These are phyloP conservation scores for Coprinopsis strossmayeri DNA, from an alignment of 768 basidiomycete genomes.

Conservation along the genomic window DNA sequence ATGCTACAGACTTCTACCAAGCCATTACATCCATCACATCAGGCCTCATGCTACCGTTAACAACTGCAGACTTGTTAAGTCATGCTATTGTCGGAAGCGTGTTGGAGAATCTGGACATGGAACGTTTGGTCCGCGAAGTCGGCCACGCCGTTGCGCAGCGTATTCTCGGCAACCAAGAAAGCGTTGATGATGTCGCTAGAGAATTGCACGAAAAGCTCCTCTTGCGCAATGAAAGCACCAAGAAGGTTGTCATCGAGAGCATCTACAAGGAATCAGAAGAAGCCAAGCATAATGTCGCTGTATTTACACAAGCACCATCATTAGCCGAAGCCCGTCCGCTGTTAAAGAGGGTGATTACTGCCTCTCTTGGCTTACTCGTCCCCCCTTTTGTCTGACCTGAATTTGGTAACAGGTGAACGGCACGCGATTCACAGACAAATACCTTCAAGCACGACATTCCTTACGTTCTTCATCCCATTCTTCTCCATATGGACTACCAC, in stretches of 20 bases:
- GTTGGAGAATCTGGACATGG: conserved; percentile 97
- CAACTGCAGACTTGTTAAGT: conserved; percentile 89
- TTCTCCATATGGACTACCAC: conserved; percentile 34
- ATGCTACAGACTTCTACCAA: conserved; percentile 91
- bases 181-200: conserved; percentile 92
- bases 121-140: conserved; percentile 90
- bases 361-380: conserved; percentile 4
- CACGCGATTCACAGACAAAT: conserved; percentile 97
- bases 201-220: conserved; percentile 90
- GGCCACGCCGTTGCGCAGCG: conserved; percentile 90
- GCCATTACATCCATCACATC: conserved; percentile 91
- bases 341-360: conserved; percentile 62
- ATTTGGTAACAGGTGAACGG: conserved; percentile 63
- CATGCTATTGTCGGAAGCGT: conserved; percentile 97
- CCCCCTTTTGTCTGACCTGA: background rate
- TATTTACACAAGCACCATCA: conserved; percentile 70
- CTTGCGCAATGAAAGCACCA: conserved; percentile 92
- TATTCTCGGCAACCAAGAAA: conserved; percentile 89
- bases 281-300: conserved; percentile 81
- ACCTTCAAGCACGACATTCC: conserved; percentile 67
- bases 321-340: conserved; percentile 69
- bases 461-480: conserved; percentile 52
- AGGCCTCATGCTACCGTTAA: conserved; percentile 92
- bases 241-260: conserved; percentile 92
- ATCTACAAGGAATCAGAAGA: conserved; percentile 92